Base-by-base conservation (phyloP, 352 stramenopile genomes). In the Globisporangium camurandrum region DNA sequence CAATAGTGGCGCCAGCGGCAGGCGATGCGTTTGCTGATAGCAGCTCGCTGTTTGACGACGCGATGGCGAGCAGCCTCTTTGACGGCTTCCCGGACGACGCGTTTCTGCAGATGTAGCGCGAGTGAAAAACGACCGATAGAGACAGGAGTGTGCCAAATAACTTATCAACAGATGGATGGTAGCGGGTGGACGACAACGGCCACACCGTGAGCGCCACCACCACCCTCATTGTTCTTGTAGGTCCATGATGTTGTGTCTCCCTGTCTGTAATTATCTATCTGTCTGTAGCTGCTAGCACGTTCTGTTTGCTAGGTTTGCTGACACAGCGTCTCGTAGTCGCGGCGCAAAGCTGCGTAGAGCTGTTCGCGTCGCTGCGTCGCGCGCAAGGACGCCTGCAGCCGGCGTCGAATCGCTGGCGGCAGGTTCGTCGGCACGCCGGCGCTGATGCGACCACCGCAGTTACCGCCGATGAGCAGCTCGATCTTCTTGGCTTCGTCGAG, bases 31-130 rank as follows among this genome's bases (percentile, higher is more conserved):
- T 62, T 26, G 33, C 59, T 41, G 60, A 71, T 41, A 49, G 36
- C 36, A 22, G 45, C 30, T 55, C 49, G 33, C 50, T 82, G 10
- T 82, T 75, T 56, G 74, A 72, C 31, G 74, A 85, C 50, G 49
- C 47, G 12, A 46, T 47, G 24, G 17, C 40, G 22, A 54, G 66
- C 51, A 88, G 83, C 53, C 69, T 90, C n/a, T 90, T 90, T 38
- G 79, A 90, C 57, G 79, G 65, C 1, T 66, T 90, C 39, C 64
- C 74, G 39, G 76, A 88, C 37, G 79, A 90, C 59, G 64, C 71
- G 17, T 90, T 90, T 49, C 70, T 88, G 47, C 64, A 69, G 64
- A 82, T 86, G 69, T 73, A 84, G 68, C 79, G 66, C 72, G 41
- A 48, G 57, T 64, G 45, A 43, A 48, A 54, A n/a, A n/a, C n/a